Conservation (phyloP, 371 early-diverging fungal species). For the Vairimorpha ceranae region DNA sequence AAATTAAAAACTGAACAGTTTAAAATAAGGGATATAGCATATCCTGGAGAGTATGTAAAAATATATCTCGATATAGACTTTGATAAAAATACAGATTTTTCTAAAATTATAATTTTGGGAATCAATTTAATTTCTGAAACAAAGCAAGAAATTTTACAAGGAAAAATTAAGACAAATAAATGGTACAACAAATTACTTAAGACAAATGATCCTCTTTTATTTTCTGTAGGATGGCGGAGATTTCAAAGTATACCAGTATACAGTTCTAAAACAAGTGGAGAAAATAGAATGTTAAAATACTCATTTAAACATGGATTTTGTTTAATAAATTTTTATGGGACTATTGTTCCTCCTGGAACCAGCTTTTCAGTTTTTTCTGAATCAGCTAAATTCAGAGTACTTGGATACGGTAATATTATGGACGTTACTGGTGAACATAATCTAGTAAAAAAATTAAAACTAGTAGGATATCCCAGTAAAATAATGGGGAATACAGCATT, state of each 20-base stretch:
- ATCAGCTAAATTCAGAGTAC: conserved; percentile 74
- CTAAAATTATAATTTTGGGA: conserved; percentile 40
- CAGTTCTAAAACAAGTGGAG: conserved; percentile 70
- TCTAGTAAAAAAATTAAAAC: conserved; percentile 92
- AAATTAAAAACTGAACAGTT: conserved; percentile 30
- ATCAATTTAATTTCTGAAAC: conserved; percentile 41
- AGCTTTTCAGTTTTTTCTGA: conserved; percentile 83
- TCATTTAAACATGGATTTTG: conserved; percentile 64
- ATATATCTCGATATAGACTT: conserved; percentile 28
- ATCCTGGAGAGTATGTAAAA: conserved; percentile 58
- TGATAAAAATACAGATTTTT: conserved; percentile 16
- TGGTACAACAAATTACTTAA: conserved; percentile 89
- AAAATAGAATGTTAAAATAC: conserved; percentile 92
- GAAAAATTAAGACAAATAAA: conserved; percentile 79
- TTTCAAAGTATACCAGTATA: conserved; percentile 89
- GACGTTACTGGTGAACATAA: conserved; percentile 78
- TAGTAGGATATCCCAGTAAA: conserved; percentile 84
- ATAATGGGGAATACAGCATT: conserved; percentile 94
- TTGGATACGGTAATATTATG: conserved; percentile 80
- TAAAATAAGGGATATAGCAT: conserved; percentile 34
- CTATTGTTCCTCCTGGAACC: conserved; percentile 78
- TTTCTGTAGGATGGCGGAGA: conserved; percentile 93
- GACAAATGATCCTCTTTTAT: conserved; percentile 86
- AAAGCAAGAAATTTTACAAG: conserved; percentile 43
- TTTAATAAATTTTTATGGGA: conserved; percentile 57